Conservation (phyloP, 2,329 filamentous ascomycete genomes). For the Trichoderma asperellum region DNA sequence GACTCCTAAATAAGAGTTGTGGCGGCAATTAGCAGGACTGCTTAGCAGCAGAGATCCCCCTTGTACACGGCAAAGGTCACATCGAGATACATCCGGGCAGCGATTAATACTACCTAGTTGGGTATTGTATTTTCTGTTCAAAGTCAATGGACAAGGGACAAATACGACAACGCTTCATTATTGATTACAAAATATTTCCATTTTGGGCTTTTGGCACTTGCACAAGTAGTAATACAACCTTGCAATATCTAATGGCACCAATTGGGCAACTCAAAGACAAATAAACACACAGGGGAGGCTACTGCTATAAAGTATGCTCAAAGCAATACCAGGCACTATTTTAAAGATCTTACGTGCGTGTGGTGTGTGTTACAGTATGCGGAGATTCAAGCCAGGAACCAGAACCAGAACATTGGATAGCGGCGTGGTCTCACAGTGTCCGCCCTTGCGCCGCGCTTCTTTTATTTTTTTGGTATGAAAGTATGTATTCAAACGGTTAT, state of each 20-base stretch:
- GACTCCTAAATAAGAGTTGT: too few relatives aligned
- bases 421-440: neutral
- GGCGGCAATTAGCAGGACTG: too few relatives aligned
- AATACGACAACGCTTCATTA: too few relatives aligned
- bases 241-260: neutral
- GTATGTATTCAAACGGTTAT: neutral
- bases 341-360: neutral
- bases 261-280: neutral
- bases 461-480: neutral
- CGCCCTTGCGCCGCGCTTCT: neutral
- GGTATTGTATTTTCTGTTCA: too few relatives aligned
- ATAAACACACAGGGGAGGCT: neutral
- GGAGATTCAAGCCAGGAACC: neutral
- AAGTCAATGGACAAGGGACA: too few relatives aligned
- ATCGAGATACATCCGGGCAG: too few relatives aligned
- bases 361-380: neutral
- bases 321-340: neutral
- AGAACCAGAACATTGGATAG: neutral
- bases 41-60: too few relatives aligned
- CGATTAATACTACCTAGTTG: too few relatives aligned
- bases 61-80: too few relatives aligned
- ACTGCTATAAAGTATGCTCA: too few relatives aligned
- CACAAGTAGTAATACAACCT: too few relatives aligned
- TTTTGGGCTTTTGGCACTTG: neutral
- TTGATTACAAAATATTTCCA: neutral